Evolutionary conservation across 2,329 filamentous ascomycete genomes (phyloP), one percentile per base, ranked within the genome.

Genomic region (Erysiphe neolycopersici): DNA sequence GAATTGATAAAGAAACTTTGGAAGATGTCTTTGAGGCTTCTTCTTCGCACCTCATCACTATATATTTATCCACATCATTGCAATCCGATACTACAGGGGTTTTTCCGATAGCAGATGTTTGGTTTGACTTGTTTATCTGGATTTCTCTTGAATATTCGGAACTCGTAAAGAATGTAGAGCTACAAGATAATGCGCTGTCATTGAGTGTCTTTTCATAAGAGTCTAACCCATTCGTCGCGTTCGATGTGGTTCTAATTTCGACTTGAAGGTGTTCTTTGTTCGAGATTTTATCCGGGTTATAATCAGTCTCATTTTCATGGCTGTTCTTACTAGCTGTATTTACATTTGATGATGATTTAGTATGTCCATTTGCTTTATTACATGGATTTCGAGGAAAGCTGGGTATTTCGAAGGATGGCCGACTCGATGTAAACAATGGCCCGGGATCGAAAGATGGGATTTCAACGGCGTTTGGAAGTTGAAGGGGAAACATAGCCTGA

Each of bases 211-310:
- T 37, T 5, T 9, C 16, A 10, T 3, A 11, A 18, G 5, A 37
- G 48, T 62, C 65, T 35, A 57, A 59, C 42, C 61, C 62, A 45
- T 64, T 61, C 51, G 63, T 64, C 49, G 67, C 70, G 55, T 76
- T 74, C 51, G 68, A 65, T 3, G 5, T 16, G 35, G 16, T 18
- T 16, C 16, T 37, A 9, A 37, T 11, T 11, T 18, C 16, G 14
- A 16, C 16, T 16, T 16, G 14, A 14, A 17, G 16, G n/a, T 43
- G 45, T 30, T 40, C 45, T 37, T 45, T 46, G n/a, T 43, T 48
- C 16, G 18, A n/a, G 8, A n/a, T 26, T 9, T n/a, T 26, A 43
- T 58, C 52, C 26, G 51, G 54, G 49, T 57, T 57, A 44, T 52
- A 45, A 50, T 55, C 54, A 4, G 50, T 47, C 17, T 51, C 50